Base-by-base conservation (phyloP, 2,329 filamentous ascomycete genomes). In the Colletotrichum navitas region DNA sequence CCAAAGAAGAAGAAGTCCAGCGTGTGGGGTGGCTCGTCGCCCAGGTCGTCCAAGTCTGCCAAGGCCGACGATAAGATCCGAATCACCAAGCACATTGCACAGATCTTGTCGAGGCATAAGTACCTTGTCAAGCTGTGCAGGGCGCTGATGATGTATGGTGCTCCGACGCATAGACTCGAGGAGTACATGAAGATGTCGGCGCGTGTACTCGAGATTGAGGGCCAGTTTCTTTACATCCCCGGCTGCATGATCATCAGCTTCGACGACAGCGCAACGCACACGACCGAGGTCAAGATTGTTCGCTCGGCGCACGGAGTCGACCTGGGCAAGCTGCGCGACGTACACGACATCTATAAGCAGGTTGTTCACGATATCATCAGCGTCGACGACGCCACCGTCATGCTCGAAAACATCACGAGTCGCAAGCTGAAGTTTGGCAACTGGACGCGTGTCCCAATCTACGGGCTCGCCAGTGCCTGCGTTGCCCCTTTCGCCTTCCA, bases 221-320 rank as follows among this genome's bases (percentile, higher is more conserved):
- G 92, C 7, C 94, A 97, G 77, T 97, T 96, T 76, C 83, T 97
- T 29, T 98, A 97, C 79, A 89, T 97, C 39, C 94, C 95, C 0
- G 93, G 93, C 0, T 97, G 93, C 78, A 98, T 98, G 95, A 93
- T 98, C 68, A 92, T 97, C 78, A 95, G 94, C 5, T 97, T 98
- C 77, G 94, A 93, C 77, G 93, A 95, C 73, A 85, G 82, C 74
- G 81, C 82, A 0, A 93, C 92, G 0, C 92, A 94, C 77, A 94
- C 93, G 0, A 92, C 92, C n/a, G 92, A 94, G 78, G 92, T 94
- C 73, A 93, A 93, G 81, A 86, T 94, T 41, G 90, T 94, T 8
- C 88, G 91, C 5, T 87, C 89, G 0, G 82, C 83, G 0, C 92
- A 94, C 76, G 92, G 92, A 1, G 86, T 95, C 12, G 90, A 95